Base-by-base conservation (phyloP, 441 rosid species). In the Brassica balearica region DNA sequence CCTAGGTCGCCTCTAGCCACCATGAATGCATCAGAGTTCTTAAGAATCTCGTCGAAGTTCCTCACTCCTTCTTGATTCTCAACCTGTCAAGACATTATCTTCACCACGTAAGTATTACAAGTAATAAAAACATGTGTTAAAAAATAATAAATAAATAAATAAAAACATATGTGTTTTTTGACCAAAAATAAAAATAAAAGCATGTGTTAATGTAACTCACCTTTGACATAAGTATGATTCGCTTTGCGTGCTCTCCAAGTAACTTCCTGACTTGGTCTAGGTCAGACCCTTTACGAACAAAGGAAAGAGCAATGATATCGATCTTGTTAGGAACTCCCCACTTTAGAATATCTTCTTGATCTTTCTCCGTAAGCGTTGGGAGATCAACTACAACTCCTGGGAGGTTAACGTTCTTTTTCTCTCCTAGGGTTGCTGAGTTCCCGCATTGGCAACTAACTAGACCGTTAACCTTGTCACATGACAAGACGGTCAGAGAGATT, bases 1-100 rank as follows among this genome's bases (percentile, higher is more conserved):
- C 94, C 94, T 0, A 90, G 77, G 77, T 88, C 92, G n/a, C 91
- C 94, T 55, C 92, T 83, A 61, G 94, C 94, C 69, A 90, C 94
- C 92, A 90, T 90, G 72, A 88, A 88, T 48, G 94, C 91, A 85
- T 90, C 94, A 0, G 90, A 81, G 22, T 86, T 83, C 6, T 84
- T 83, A 11, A 90, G 83, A 69, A 90, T 86, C 8, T 85, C 76
- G n/a, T 88, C 90, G 10, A 90, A 83, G 17, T 90, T 88, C 38
- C 63, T 78, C 56, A 90, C 92, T 19, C 92, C 91, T 79, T 87
- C 91, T 79, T 85, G 94, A 79, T 90, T 90, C 68, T 90, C 92
- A 34, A 88, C 91, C 97, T 94, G 63, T 86, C 84, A 91, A 83
- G 51, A 17, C 51, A 65, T 67, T 58, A 59, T 22, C 66, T 69